Conservation (phyloP, 192 early-diverging fungal species). For the Mycoemilia scoparia region DNA sequence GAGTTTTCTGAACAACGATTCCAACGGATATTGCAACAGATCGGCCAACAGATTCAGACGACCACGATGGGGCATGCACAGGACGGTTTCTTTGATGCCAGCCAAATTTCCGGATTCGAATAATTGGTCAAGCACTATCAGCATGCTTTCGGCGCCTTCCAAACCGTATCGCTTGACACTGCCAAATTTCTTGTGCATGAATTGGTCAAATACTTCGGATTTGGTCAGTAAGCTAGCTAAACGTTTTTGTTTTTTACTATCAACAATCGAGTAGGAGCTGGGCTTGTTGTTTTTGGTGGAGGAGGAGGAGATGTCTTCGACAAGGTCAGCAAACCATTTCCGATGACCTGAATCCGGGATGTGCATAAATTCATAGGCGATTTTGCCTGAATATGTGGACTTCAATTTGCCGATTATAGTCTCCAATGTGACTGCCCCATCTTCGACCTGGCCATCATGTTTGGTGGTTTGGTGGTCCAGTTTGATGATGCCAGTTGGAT, state of each 20-base stretch:
- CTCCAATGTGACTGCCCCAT: no score
- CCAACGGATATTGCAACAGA: conserved; percentile 61
- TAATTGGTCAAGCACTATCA: conserved; percentile 75
- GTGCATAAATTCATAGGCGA: conserved; percentile 92
- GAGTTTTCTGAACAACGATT: conserved; percentile 81
- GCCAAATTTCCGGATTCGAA: conserved; percentile 43
- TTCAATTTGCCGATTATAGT: no score
- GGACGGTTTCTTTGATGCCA: conserved; percentile 63
- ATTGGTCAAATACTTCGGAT: conserved; percentile 91
- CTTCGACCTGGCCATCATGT: no score
- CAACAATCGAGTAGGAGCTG: conserved; percentile 53
- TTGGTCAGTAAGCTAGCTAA: no score
- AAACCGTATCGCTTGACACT: conserved; percentile 92
- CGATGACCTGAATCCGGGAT: conserved; percentile 71
- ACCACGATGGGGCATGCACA: conserved; percentile 95
- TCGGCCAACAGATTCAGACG: conserved; percentile 84
- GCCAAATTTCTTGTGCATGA: conserved; percentile 93
- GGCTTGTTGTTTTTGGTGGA: conserved; percentile 39
- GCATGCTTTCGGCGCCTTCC: conserved; percentile 93
- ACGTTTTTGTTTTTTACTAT: no score
- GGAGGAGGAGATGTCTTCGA: conserved; percentile 45
- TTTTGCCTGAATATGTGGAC: conserved; percentile 53
- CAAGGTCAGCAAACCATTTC: conserved; percentile 71
- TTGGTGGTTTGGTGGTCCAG: conserved; percentile 31
- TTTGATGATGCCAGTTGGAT: conserved; percentile 61